These are phyloP conservation scores for Aspergillus vadensis DNA, from an alignment of 2,329 filamentous ascomycete species.

Conservation along the genomic window DNA sequence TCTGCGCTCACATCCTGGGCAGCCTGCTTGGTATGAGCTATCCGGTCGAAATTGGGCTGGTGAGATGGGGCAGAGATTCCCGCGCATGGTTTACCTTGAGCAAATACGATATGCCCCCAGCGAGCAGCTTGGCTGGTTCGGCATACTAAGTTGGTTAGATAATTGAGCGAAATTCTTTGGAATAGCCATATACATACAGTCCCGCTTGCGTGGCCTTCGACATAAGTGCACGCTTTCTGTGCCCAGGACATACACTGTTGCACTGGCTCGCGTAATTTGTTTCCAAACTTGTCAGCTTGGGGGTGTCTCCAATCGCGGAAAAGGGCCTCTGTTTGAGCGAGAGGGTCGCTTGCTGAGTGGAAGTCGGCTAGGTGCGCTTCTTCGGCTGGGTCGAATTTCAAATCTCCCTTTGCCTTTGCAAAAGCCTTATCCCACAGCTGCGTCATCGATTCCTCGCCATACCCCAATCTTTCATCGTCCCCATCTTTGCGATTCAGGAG, in stretches of 20 bases:
- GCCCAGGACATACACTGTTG: neutral
- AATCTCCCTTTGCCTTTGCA: neutral
- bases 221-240: constrained; percentile 1
- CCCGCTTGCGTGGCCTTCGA: neutral
- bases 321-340: neutral
- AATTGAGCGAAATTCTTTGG: neutral
- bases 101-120: neutral
- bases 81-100: neutral
- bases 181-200: neutral
- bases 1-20: constrained; percentile 1
- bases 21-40: neutral
- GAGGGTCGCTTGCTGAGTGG: neutral
- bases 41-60: too few species aligned
- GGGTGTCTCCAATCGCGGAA: neutral
- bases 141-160: neutral
- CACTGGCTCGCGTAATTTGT: neutral
- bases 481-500: neutral
- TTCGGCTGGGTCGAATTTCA: neutral
- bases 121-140: neutral
- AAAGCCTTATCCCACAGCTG: neutral
- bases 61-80: neutral
- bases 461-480: neutral
- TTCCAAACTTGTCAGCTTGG: neutral
- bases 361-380: neutral
- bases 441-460: neutral